Evolutionary conservation across 2,329 filamentous ascomycete species (phyloP), one percentile per base, ranked within the genome.

Genomic region (Aspergillus ruber): DNA sequence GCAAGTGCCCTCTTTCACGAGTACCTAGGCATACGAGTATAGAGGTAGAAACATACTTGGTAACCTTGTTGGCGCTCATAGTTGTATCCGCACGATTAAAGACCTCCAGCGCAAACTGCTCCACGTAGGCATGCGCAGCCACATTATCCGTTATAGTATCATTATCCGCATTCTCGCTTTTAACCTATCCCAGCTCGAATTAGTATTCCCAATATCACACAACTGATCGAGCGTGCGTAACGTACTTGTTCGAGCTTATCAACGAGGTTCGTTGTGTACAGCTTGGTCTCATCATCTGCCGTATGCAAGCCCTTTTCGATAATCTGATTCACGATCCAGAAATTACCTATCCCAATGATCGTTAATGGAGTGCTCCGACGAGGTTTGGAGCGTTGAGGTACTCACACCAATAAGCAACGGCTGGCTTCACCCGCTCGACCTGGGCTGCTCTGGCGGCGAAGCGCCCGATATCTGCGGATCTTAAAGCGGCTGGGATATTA

Each of bases 401-500:
- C 85, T 63, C 79, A 95, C 91, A 93, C 90, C 91, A 97, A 69
- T 97, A 98, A 53, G 90, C 80, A 57, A 97, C 80, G 50, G 93
- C 88, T 7, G 93, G 93, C 69, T 91, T 93, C 62, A 84, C 81
- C 50, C 79, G 79, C 66, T 91, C 86, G 43, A 98, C 80, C 73
- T 98, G 91, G 32, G 82, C 80, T 29, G 89, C 91, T 61, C 91
- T 83, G 46, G 84, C 79, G 52, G 90, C 84, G 68, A 94, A 96
- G 51, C 89, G 87, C 56, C 82, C 83, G 62, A 95, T 82, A 65
- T 95, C 90, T 50, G 87, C 84, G 48, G 84, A 75, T 72, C 86
- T 90, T 60, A 98, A 78, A 62, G 81, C 81, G 29, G 79, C 75
- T 13, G 89, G 89, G 48, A 91, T 74, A 47, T 75, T 74, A 59